These are phyloP conservation scores for Bassia scoparia DNA, from an alignment of 148 eudicot species.

Conservation along the genomic window DNA sequence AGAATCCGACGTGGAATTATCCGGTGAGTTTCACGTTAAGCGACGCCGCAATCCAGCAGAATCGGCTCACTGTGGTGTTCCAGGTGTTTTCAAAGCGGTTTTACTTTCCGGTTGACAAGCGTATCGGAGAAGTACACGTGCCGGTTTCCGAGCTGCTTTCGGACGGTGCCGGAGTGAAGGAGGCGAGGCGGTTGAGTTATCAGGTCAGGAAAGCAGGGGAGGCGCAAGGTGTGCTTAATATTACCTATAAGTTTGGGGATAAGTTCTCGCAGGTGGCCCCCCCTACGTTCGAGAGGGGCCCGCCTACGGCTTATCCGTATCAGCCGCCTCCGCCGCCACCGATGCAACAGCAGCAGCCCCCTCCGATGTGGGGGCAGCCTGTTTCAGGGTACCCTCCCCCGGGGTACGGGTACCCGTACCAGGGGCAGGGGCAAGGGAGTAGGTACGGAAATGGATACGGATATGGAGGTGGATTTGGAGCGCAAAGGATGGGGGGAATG, in stretches of 20 bases:
- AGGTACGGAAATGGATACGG: constrained; percentile 28
- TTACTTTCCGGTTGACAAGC: constrained; percentile 53
- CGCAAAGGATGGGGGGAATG: constrained; percentile 16
- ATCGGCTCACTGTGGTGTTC: constrained; percentile 38
- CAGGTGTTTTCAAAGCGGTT: constrained; percentile 37
- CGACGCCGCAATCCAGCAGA: constrained; percentile 29
- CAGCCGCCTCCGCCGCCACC: neutral
- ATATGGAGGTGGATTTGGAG: constrained; percentile 21
- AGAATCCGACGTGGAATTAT: constrained; percentile 61
- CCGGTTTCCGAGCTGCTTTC: constrained; percentile 48
- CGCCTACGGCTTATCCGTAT: neutral
- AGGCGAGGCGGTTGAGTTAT: constrained; percentile 39
- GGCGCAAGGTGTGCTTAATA: constrained; percentile 52
- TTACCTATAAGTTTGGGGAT: constrained; percentile 57
- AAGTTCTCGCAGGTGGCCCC: neutral
- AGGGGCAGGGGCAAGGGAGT: neutral
- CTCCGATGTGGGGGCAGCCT: constrained; percentile 23
- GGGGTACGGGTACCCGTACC: constrained; percentile 23
- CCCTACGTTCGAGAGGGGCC: neutral
- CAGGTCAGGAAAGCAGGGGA: constrained; percentile 56
- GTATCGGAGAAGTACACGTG: constrained; percentile 62
- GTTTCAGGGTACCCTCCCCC: constrained; percentile 42
- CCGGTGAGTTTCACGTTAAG: constrained; percentile 43
- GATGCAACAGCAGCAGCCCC: neutral
- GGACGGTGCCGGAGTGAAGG: constrained; percentile 8